phyloP scores from a whole-genome alignment of 139 green algal genomes.

The Chlamydomonas incerta region DNA sequence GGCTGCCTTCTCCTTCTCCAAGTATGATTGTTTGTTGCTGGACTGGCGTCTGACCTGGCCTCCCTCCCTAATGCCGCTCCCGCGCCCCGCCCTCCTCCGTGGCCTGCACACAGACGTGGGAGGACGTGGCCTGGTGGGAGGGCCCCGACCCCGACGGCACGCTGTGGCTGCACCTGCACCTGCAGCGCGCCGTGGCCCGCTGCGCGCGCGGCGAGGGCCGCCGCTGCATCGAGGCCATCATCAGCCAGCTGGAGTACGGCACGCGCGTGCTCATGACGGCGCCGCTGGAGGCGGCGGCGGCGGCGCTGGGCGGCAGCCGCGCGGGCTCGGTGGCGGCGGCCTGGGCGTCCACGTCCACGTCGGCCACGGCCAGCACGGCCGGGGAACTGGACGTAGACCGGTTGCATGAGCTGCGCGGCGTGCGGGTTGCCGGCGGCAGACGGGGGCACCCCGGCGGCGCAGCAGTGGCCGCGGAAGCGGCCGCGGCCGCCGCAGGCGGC shows the following conservation, averaged over 20 bases:
- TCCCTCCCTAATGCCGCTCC: background rate
- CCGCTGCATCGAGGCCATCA: background rate
- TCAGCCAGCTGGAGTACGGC: conserved; percentile 17
- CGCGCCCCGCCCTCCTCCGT: background rate
- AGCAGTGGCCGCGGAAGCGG: background rate
- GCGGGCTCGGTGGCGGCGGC: background rate
- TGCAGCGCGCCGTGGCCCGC: conserved; percentile 15
- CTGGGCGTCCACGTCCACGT: background rate
- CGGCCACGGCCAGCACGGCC: too few relatives aligned
- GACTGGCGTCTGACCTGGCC: background rate
- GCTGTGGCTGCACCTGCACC: conserved; percentile 34
- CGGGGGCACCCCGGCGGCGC: too few relatives aligned
- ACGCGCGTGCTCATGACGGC: conserved; percentile 13
- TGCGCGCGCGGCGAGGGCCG: conserved; percentile 1
- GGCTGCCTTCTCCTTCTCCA: too few relatives aligned
- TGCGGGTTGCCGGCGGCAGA: too few relatives aligned
- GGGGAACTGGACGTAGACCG: too few relatives aligned
- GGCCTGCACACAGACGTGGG: background rate
- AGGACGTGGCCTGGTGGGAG: conserved; percentile 23
- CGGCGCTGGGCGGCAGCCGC: background rate
- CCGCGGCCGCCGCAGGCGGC: too few relatives aligned
- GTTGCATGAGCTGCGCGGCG: too few relatives aligned
- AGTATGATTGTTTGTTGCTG: too few relatives aligned
- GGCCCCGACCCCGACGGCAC: conserved; percentile 34
- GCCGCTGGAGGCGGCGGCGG: background rate